phyloP scores from a whole-genome alignment of 495 filamentous ascomycete species.

The Podospora tetraspora region DNA sequence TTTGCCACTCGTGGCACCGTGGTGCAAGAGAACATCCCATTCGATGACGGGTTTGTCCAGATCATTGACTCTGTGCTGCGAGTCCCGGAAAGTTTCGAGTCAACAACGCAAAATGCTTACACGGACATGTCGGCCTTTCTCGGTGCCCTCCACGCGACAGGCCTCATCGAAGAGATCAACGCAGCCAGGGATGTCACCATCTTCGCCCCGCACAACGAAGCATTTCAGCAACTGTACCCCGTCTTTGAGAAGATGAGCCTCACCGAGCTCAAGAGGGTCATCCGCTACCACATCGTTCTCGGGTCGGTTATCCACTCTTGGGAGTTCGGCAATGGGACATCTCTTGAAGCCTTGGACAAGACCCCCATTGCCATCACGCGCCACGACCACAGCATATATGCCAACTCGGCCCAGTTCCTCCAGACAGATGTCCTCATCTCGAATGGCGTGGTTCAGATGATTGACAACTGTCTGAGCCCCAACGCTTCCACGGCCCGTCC shows the following conservation, averaged over 20 bases:
- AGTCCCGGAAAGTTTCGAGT: constrained; percentile 22
- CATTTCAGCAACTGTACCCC: constrained; percentile 50
- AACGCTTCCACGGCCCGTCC: constrained; percentile 41
- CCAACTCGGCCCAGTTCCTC: constrained; percentile 51
- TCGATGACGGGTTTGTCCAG: constrained; percentile 26
- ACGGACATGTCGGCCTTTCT: constrained; percentile 29
- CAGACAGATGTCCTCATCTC: constrained; percentile 52
- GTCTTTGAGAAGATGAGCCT: constrained; percentile 11
- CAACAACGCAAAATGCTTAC: constrained; percentile 24
- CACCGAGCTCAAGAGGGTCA: constrained; percentile 16
- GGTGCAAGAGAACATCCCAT: constrained; percentile 21
- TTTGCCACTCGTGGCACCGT: constrained; percentile 26
- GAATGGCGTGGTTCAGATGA: constrained; percentile 64
- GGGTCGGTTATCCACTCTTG: constrained; percentile 40
- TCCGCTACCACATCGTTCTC: constrained; percentile 36
- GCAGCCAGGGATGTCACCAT: constrained; percentile 30
- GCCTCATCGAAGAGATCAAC: constrained; percentile 25
- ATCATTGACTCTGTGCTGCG: constrained; percentile 30
- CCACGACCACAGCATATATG: constrained; percentile 30
- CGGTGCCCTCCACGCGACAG: constrained; percentile 32
- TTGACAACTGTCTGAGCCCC: constrained; percentile 59
- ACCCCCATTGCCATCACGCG: background rate
- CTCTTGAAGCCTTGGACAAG: constrained; percentile 14
- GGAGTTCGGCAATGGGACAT: constrained; percentile 23
- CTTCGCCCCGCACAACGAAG: constrained; percentile 36